Percentiles rank a stretch among this genome's conserved stretches.
These are phyloP conservation scores for Bremia lactucae DNA, from an alignment of 352 stramenopile species.

Conservation along the genomic window DNA sequence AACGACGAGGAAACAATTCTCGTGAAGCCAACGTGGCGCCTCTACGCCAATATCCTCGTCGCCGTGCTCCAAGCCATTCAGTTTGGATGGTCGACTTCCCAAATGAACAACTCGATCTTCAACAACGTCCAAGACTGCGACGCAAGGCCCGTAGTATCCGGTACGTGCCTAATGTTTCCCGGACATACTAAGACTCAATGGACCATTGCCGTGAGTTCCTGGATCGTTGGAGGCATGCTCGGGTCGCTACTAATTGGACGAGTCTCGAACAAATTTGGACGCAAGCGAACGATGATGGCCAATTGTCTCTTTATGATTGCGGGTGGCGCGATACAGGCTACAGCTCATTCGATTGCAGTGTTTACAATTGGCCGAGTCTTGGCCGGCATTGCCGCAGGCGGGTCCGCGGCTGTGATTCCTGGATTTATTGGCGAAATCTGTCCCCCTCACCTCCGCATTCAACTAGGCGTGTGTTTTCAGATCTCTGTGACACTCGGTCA, in stretches of 20 bases:
- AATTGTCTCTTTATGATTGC: conserved; percentile 31
- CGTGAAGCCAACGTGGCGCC: conserved; percentile 13
- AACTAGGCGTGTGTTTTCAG: conserved; percentile 28
- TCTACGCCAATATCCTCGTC: conserved; percentile 46
- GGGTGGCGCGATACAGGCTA: conserved; percentile 22
- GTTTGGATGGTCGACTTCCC: conserved; percentile 35
- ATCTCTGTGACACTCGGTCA: conserved; percentile 31
- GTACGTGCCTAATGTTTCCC: conserved; percentile 19
- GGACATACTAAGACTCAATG: conserved; percentile 28
- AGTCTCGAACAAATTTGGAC: conserved; percentile 35
- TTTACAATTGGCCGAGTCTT: conserved; percentile 33
- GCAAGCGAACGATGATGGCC: conserved; percentile 25
- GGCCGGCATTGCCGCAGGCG: conserved; percentile 29
- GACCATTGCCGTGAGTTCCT: conserved; percentile 44
- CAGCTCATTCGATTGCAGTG: conserved; percentile 10
- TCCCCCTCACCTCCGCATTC: conserved; percentile 23
- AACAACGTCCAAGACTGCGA: conserved; percentile 33
- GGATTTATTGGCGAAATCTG: conserved; percentile 35
- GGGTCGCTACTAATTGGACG: conserved; percentile 9
- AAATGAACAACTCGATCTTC: conserved; percentile 33
- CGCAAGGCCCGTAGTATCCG: conserved; percentile 20
- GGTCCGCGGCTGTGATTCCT: conserved; percentile 20
- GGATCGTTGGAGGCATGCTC: conserved; percentile 49
- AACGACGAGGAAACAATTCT: conserved; percentile 3
- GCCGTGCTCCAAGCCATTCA: conserved; percentile 31